A percentile compares a stretch with the other conserved stretches of the same genome.
phyloP scores from a whole-genome alignment of 2,329 filamentous ascomycete species.

The Colletotrichum godetiae region DNA sequence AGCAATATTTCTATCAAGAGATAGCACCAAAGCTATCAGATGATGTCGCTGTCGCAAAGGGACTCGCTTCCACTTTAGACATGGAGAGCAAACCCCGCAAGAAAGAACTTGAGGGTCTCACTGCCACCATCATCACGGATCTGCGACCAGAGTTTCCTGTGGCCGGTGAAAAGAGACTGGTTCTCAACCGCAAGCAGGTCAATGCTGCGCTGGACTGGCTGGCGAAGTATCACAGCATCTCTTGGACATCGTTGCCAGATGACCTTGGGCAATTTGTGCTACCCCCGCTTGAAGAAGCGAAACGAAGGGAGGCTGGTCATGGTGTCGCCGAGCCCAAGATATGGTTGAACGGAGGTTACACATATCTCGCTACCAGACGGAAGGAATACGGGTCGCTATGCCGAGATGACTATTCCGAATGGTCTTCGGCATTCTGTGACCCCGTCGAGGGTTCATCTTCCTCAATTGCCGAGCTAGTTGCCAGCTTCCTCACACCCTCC shows the following conservation, averaged over 20 bases:
- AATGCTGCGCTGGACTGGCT: constrained; percentile 71
- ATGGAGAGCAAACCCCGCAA: constrained; percentile 40
- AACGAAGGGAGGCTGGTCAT: constrained; percentile 40
- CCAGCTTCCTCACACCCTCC: constrained; percentile 59
- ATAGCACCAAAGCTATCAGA: constrained; percentile 61
- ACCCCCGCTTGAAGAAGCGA: constrained; percentile 66
- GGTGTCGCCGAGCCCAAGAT: constrained; percentile 43
- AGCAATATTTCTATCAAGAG: constrained; percentile 72
- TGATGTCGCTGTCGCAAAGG: constrained; percentile 60
- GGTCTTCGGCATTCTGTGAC: constrained; percentile 62
- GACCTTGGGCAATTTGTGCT: constrained; percentile 53
- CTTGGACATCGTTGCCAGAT: constrained; percentile 52
- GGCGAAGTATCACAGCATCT: constrained; percentile 68
- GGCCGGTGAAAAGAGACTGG: constrained; percentile 63
- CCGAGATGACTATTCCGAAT: constrained; percentile 62
- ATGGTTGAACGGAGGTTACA: constrained; percentile 77
- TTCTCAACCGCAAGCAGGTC: constrained; percentile 60
- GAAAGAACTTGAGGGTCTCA: constrained; percentile 51
- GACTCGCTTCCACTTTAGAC: constrained; percentile 56
- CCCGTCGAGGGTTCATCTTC: constrained; percentile 37
- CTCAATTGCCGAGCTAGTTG: constrained; percentile 64
- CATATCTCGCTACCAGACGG: constrained; percentile 72
- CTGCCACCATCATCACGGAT: constrained; percentile 69
- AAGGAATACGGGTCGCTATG: constrained; percentile 64
- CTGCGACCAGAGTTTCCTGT: constrained; percentile 64